phyloP scores from a whole-genome alignment of 176 grass and related monocot species.

The Carex kokanica region DNA sequence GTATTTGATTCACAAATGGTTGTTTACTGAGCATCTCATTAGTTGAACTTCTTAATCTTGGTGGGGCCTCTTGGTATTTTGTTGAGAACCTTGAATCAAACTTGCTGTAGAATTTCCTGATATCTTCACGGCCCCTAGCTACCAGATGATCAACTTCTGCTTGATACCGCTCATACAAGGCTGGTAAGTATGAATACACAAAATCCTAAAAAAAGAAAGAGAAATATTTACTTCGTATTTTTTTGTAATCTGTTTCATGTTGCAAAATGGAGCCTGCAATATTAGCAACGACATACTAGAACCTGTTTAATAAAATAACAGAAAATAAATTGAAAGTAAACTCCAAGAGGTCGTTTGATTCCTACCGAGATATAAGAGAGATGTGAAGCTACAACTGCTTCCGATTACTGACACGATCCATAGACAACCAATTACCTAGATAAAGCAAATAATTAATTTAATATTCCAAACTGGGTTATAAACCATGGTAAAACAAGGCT shows the following conservation, averaged over 20 bases:
- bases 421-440: conserved; percentile 62
- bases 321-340: background rate
- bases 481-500: background rate
- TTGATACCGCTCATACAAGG: conserved; percentile 71
- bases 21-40: background rate
- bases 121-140: conserved; percentile 47
- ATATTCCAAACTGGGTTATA: background rate
- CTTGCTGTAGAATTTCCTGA: conserved; percentile 65
- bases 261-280: background rate
- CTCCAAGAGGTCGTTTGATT: background rate
- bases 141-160: conserved; percentile 60
- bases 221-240: background rate
- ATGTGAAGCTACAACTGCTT: conserved; percentile 65
- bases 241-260: background rate
- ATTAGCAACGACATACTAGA: background rate
- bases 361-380: conserved; percentile 70
- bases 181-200: conserved; percentile 56
- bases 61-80: conserved; percentile 84
- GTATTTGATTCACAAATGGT: conserved; percentile 5
- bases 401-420: conserved; percentile 69
- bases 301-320: background rate
- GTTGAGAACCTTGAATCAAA: conserved; percentile 67
- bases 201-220: conserved; percentile 48
- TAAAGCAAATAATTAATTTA: background rate
- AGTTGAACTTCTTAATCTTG: conserved; percentile 40